phyloP scores from a whole-genome alignment of 140 eudicot genomes.

The Senecio squalidus region DNA sequence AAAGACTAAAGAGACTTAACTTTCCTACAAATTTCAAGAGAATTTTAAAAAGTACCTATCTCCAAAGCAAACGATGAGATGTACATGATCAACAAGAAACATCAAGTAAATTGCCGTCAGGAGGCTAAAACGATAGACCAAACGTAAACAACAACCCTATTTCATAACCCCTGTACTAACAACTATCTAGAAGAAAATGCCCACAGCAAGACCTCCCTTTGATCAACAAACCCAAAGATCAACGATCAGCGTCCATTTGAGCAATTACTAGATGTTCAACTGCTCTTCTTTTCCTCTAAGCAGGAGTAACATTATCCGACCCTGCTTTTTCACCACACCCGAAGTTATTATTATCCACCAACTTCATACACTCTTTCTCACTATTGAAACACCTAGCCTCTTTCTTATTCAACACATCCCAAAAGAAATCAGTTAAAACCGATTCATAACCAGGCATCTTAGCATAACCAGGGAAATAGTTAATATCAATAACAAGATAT shows the following conservation, averaged over 20 bases:
- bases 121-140: conserved; percentile 22
- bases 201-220: conserved; percentile 19
- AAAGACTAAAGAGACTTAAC: conserved; percentile 21
- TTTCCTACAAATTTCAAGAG: conserved; percentile 21
- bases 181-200: conserved; percentile 17
- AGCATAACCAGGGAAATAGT: conserved; percentile 83
- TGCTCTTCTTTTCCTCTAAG: conserved; percentile 23
- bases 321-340: conserved; percentile 14
- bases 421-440: conserved; percentile 64
- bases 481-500: conserved; percentile 71
- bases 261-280: conserved; percentile 10
- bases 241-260: conserved; percentile 7
- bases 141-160: conserved; percentile 18
- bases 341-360: conserved; percentile 21
- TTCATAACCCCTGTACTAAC: conserved; percentile 35
- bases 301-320: conserved; percentile 12
- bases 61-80: conserved; percentile 26
- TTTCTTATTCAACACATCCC: conserved; percentile 36
- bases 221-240: conserved; percentile 15
- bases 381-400: conserved; percentile 23
- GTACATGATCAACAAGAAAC: conserved; percentile 39
- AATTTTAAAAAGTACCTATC: conserved; percentile 30
- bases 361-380: conserved; percentile 15
- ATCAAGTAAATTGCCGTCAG: conserved; percentile 24
- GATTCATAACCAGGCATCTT: conserved; percentile 64